Percentiles rank a stretch among this genome's conserved stretches.
Conservation (phyloP, 768 basidiomycete genomes). For the Amanita subjunquillea region DNA sequence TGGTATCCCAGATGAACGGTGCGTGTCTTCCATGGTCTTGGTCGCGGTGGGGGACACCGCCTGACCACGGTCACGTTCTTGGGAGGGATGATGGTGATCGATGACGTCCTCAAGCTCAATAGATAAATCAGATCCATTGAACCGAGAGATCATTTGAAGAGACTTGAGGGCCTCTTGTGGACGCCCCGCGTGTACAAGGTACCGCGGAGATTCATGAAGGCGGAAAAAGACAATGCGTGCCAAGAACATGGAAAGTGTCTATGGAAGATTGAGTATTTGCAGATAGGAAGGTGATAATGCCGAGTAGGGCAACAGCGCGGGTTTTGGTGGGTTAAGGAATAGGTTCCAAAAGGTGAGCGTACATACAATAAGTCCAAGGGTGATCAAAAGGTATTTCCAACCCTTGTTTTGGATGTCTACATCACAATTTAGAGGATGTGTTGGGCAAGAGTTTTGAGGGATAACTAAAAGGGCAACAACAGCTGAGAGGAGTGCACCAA, state of each 20-base stretch:
- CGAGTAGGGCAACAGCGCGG: not conserved
- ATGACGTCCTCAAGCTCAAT: conserved; percentile 66
- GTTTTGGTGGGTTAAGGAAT: conserved; percentile 2
- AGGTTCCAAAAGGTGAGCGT: conserved; percentile 4
- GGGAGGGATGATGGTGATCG: conserved; percentile 19
- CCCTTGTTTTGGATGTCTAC: conserved; percentile 65
- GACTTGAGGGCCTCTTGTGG: conserved; percentile 77
- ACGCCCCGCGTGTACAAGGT: conserved; percentile 82
- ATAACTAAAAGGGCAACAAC: conserved; percentile 72
- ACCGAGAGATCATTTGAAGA: conserved; percentile 74
- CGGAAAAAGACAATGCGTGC: conserved; percentile 85
- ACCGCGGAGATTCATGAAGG: conserved; percentile 90
- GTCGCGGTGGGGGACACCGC: not conserved
- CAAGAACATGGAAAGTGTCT: conserved; percentile 86
- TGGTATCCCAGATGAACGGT: not conserved
- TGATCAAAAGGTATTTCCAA: conserved; percentile 79
- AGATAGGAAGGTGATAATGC: not conserved
- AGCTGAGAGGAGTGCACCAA: conserved; percentile 83
- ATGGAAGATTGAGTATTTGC: conserved; percentile 7
- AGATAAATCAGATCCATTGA: conserved; percentile 68
- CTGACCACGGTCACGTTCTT: not conserved
- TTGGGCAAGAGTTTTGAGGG: conserved; percentile 63
- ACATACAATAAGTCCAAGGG: conserved; percentile 77
- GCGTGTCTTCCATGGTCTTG: not conserved
- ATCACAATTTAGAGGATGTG: conserved; percentile 43